Conservation (phyloP, 148 eudicot species). For the Heliosperma pusillum region DNA sequence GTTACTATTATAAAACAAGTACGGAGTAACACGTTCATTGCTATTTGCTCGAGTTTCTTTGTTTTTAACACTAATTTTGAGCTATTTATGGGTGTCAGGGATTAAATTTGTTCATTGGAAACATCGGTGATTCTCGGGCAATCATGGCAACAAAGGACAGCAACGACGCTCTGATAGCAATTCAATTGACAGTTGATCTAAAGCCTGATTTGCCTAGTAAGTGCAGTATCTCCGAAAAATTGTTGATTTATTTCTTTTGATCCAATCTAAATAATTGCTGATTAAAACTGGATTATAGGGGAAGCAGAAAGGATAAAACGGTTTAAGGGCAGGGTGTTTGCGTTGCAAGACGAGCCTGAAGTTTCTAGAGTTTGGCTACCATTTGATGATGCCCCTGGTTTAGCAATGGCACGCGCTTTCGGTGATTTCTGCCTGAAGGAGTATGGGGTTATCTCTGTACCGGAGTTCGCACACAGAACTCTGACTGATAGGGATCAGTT, state of each 20-base stretch:
- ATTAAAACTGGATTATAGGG: conserved; percentile 37
- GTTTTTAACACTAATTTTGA: no score
- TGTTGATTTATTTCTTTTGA: conserved; percentile 6
- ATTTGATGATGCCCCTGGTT: conserved; percentile 97
- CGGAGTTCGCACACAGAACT: conserved; percentile 71
- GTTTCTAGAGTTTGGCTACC: conserved; percentile 98
- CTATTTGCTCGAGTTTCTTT: no score
- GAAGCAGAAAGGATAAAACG: conserved; percentile 96
- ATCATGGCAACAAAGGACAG: conserved; percentile 72
- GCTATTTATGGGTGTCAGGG: conserved; percentile 47
- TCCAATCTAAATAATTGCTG: conserved; percentile 6
- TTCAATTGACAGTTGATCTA: conserved; percentile 95
- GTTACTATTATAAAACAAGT: conserved; percentile 89
- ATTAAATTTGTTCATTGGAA: conserved; percentile 74
- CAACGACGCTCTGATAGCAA: conserved; percentile 59
- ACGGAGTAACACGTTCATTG: background rate
- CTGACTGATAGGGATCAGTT: conserved; percentile 83
- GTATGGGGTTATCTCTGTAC: conserved; percentile 92
- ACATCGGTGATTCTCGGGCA: conserved; percentile 95
- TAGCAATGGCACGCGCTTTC: conserved; percentile 99
- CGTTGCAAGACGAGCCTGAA: conserved; percentile 98
- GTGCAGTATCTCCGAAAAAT: conserved; percentile 13
- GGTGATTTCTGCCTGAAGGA: conserved; percentile 98
- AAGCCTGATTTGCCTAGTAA: conserved; percentile 98
- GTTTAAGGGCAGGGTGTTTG: conserved; percentile 94